These are phyloP conservation scores for Zizania palustris DNA, from an alignment of 202 grass and related monocot species.

Conservation along the genomic window DNA sequence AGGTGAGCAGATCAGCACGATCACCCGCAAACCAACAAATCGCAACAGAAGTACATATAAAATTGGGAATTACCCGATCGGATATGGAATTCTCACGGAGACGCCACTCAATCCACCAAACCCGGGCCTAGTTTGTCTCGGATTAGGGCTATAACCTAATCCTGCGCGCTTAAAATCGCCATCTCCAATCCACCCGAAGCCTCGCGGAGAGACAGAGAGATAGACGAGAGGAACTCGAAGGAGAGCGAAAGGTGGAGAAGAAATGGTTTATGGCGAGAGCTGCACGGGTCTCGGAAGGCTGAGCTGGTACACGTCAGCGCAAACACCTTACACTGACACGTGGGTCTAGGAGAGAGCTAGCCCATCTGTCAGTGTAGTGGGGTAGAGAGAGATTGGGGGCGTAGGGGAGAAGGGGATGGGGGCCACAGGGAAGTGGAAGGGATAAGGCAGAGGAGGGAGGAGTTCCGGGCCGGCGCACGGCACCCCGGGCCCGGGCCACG, in stretches of 20 bases:
- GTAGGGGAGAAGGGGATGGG: neutral
- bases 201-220: neutral
- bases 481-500: neutral
- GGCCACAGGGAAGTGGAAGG: conserved; percentile 35
- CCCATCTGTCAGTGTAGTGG: neutral
- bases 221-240: neutral
- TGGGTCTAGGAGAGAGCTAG: rapidly evolving
- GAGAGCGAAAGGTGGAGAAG: conserved; percentile 32
- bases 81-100: conserved; percentile 8
- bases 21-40: neutral
- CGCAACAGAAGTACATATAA: neutral
- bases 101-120: neutral
- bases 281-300: conserved; percentile 39
- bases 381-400: neutral
- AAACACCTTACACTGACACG: rapidly evolving
- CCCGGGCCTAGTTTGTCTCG: neutral
- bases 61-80: conserved; percentile 38
- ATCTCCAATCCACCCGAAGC: conserved; percentile 24
- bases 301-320: neutral
- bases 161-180: neutral
- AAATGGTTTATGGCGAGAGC: conserved; percentile 39
- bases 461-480: conserved; percentile 22
- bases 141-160: conserved; percentile 36
- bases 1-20: conserved; percentile 23
- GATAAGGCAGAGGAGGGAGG: conserved; percentile 50